Conservation (phyloP, 2,329 filamentous ascomycete genomes). For the Pestalotiopsis sp. region DNA sequence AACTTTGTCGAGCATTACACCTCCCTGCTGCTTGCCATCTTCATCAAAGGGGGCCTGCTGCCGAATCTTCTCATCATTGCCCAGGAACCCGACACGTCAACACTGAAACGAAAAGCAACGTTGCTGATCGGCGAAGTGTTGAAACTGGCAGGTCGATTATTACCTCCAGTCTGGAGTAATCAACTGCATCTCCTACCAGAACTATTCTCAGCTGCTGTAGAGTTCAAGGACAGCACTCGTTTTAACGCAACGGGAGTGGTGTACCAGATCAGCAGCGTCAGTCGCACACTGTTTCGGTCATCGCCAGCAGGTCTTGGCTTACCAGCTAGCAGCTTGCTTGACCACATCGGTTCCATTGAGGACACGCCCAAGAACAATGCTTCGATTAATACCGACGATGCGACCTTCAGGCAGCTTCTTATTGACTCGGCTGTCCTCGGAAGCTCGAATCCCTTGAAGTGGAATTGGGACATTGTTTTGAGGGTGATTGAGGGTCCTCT, state of each 20-base stretch:
- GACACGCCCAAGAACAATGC: slow-evolving; percentile 57
- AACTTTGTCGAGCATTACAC: slow-evolving; percentile 95
- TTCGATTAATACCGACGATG: slow-evolving; percentile 59
- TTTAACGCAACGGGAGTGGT: slow-evolving; percentile 87
- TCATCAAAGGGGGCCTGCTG: slow-evolving; percentile 80
- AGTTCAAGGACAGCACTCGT: slow-evolving; percentile 71
- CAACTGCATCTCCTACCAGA: slow-evolving; percentile 87
- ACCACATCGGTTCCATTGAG: slow-evolving; percentile 54
- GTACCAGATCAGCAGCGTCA: slow-evolving; percentile 98
- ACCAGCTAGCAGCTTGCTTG: slow-evolving; percentile 47
- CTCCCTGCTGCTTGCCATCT: slow-evolving; percentile 80
- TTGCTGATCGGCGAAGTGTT: slow-evolving; percentile 89
- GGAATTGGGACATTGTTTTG: slow-evolving; percentile 95
- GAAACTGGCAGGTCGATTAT: slow-evolving; percentile 82
- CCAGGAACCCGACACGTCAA: slow-evolving; percentile 67
- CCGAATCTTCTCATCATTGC: slow-evolving; percentile 65
- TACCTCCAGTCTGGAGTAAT: slow-evolving; percentile 81
- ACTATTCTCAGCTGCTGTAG: slow-evolving; percentile 75
- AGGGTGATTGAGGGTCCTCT: slow-evolving; percentile 91
- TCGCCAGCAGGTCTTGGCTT: slow-evolving; percentile 52
- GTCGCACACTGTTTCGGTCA: slow-evolving; percentile 85
- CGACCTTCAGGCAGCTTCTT: slow-evolving; percentile 65
- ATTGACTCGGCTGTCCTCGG: slow-evolving; percentile 85
- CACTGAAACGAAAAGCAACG: slow-evolving; percentile 84
- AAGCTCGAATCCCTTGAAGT: slow-evolving; percentile 89